Conservation (phyloP, 352 stramenopile species). For the Phytophthora meadii region DNA sequence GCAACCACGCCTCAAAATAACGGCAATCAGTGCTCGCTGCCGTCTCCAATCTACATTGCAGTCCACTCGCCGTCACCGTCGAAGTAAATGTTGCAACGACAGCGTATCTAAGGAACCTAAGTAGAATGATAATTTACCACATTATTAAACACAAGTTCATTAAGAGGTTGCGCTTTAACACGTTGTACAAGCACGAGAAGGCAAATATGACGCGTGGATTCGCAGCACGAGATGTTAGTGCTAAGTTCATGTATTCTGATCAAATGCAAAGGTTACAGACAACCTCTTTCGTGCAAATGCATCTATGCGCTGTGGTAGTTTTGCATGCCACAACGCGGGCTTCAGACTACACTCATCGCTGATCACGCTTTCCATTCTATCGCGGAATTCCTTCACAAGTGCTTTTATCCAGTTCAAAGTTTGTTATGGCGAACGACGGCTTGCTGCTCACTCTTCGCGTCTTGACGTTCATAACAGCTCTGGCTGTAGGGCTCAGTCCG, state of each 20-base stretch:
- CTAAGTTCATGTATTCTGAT: background rate
- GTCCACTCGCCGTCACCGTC: conserved; percentile 17
- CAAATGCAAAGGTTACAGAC: background rate
- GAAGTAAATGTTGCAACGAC: conserved; percentile 4
- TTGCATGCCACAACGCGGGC: conserved; percentile 2
- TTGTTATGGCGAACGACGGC: background rate
- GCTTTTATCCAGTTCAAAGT: background rate
- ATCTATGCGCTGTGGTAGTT: background rate
- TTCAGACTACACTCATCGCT: conserved; percentile 22
- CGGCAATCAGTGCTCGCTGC: background rate
- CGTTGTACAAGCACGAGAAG: too few relatives aligned
- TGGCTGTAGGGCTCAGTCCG: conserved; percentile 26
- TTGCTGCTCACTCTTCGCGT: conserved; percentile 25
- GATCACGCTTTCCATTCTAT: conserved; percentile 23
- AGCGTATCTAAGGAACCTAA: conserved; percentile 6
- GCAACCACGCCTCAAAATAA: conserved; percentile 9
- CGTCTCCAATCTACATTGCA: conserved; percentile 28
- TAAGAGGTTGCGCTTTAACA: background rate
- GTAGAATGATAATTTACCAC: conserved; percentile 7
- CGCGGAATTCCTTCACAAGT: conserved; percentile 10
- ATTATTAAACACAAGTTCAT: too few relatives aligned
- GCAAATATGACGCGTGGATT: too few relatives aligned
- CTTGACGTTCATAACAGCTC: conserved; percentile 30
- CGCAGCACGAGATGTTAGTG: too few relatives aligned
- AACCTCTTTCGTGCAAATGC: background rate